Evolutionary conservation across 306 rosid genomes (phyloP).

Genomic region (Pachyrhizus erosus): DNA sequence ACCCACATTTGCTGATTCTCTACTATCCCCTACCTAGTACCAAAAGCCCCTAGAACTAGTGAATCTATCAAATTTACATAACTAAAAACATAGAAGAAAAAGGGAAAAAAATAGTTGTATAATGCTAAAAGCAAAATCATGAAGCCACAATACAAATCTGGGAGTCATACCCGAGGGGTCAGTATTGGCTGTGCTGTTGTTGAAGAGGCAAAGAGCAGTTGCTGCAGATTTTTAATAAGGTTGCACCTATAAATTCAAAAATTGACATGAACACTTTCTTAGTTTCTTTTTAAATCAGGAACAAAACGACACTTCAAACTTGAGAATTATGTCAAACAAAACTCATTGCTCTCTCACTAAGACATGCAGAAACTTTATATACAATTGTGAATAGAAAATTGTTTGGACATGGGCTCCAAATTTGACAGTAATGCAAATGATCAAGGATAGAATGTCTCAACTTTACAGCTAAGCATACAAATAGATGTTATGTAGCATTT

Average conservation of each 20-base stretch:
- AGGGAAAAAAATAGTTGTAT: background rate
- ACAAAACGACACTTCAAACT: constrained; percentile 12
- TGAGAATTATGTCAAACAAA: background rate
- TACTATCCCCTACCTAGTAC: background rate
- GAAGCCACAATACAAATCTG: constrained; percentile 37
- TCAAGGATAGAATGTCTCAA: background rate
- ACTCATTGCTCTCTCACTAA: background rate
- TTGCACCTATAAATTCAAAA: constrained; percentile 68
- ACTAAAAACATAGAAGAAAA: background rate
- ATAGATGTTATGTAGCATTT: constrained; percentile 2
- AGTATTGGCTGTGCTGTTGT: constrained; percentile 96
- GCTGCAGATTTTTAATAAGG: constrained; percentile 94
- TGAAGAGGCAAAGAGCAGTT: constrained; percentile 92
- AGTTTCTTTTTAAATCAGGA: background rate
- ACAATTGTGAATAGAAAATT: background rate
- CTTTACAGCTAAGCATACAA: background rate
- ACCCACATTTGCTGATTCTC: background rate
- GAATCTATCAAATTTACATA: constrained; percentile 14
- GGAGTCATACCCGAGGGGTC: constrained; percentile 83
- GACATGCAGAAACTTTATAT: background rate
- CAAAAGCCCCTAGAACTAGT: constrained; percentile 2
- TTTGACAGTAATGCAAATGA: background rate
- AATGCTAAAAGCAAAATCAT: constrained; percentile 31
- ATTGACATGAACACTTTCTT: background rate
- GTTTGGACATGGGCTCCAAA: constrained; percentile 4